Evolutionary conservation across 2,329 filamentous ascomycete species (phyloP), one percentile per base, ranked within the genome.

Genomic region (Ophiostoma novo-ulmi): DNA sequence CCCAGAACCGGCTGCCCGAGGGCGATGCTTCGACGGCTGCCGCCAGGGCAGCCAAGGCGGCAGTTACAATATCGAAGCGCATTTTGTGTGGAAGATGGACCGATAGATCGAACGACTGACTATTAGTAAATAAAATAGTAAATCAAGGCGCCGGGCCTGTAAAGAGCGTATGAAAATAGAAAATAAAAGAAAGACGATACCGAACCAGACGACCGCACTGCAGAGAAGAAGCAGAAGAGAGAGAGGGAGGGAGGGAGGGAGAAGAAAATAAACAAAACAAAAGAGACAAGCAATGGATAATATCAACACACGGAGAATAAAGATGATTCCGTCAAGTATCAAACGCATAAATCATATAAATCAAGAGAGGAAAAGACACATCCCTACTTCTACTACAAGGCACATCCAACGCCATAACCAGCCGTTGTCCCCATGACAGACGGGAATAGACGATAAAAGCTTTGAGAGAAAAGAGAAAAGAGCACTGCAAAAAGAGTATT

Each of bases 11-110:
- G 22, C 14, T 17, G 72, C 26, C 69, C 61, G 67, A 13, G 63
- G 61, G 65, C 74, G 71, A 66, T n/a, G 74, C 75, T 55, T 72
- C 74, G 67, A 70, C 73, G 71, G 73, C 76, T 75, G 73, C 76
- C 76, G 72, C 76, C 77, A 78, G 76, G 76, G 76, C 74, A 76
- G 76, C 73, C 58, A 77, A 69, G 44, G 75, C 68, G 73, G 72
- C 71, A 55, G 73, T 68, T 69, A 77, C 52, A 31, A 74, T 14
- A 61, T 65, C 64, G 71, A 75, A 65, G 66, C 73, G 74, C 76
- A 77, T 77, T 58, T 66, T 75, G 72, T 20, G 11, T 7, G 17
- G 14, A 7, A 20, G 14, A 17, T 20, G 17, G 6, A 17, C 6
- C 20, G 44, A 48, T 48, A 48, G 44, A 48, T 48, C 44, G 38